Evolutionary conservation across 768 basidiomycete species (phyloP).

Genomic region (Kwoniella pini): DNA sequence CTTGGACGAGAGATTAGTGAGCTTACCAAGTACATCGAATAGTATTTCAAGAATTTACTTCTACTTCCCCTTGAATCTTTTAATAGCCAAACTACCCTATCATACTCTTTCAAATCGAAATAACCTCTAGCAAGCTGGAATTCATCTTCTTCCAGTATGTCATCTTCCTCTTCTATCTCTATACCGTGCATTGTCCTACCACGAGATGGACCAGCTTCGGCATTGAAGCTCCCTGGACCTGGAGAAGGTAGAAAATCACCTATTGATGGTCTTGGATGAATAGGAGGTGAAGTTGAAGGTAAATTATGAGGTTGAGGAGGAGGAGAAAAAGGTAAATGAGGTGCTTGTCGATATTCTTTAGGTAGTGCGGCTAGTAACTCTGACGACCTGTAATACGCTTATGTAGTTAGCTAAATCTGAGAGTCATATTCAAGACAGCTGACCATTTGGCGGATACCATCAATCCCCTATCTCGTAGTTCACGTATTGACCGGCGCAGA

Average conservation of each 20-base stretch:
- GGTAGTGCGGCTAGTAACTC: constrained; percentile 40
- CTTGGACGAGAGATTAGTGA: neutral
- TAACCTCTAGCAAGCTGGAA: constrained; percentile 71
- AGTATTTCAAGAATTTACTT: constrained; percentile 73
- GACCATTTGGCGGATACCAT: constrained; percentile 46
- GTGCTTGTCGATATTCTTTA: constrained; percentile 31
- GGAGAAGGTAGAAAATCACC: constrained; percentile 45
- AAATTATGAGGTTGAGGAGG: constrained; percentile 26
- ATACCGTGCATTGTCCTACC: constrained; percentile 41
- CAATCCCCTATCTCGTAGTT: constrained; percentile 44
- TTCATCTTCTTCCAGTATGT: constrained; percentile 60
- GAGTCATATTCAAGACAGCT: neutral
- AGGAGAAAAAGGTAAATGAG: constrained; percentile 46
- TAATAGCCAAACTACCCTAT: constrained; percentile 69
- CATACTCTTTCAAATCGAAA: constrained; percentile 75
- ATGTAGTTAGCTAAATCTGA: neutral
- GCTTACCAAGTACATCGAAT: constrained; percentile 83
- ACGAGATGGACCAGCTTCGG: constrained; percentile 35
- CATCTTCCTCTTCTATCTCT: constrained; percentile 60
- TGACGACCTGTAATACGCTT: constrained; percentile 30
- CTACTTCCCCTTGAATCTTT: constrained; percentile 68
- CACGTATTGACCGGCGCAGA: constrained; percentile 33
- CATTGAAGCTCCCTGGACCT: constrained; percentile 36
- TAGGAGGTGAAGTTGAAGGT: constrained; percentile 19
- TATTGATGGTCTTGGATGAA: constrained; percentile 30